phyloP scores from a whole-genome alignment of 257 asterid species.

The Gentiana dahurica region DNA sequence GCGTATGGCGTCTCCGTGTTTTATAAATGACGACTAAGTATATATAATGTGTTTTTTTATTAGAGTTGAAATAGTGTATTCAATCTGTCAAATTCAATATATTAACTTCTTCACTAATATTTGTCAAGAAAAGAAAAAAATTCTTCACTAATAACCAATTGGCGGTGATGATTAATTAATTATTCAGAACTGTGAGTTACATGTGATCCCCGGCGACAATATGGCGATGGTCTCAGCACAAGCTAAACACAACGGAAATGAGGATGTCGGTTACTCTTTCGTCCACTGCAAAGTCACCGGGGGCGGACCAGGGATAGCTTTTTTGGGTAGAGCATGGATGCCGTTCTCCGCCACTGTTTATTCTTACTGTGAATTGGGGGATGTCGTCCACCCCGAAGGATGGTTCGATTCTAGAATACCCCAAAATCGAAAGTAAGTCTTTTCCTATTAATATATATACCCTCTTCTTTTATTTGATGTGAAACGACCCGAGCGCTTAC shows the following conservation, averaged over 20 bases:
- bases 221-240: constrained; percentile 51
- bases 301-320: constrained; percentile 25
- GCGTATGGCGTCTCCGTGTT: too few species aligned
- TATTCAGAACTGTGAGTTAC: constrained; percentile 40
- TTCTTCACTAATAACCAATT: too few species aligned
- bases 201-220: constrained; percentile 46
- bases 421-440: constrained; percentile 1
- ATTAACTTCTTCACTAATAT: too few species aligned
- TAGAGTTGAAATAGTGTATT: too few species aligned
- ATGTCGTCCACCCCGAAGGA: constrained; percentile 43
- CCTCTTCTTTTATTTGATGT: too few species aligned
- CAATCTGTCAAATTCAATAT: too few species aligned
- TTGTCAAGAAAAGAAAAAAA: too few species aligned
- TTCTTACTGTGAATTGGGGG: constrained; percentile 31
- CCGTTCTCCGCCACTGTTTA: constrained; percentile 27
- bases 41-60: too few species aligned
- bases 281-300: constrained; percentile 37
- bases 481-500: too few species aligned
- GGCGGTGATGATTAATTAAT: too few species aligned
- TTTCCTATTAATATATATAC: too few species aligned
- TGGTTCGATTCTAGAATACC: constrained; percentile 28
- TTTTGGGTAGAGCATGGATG: constrained; percentile 51
- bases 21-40: too few species aligned
- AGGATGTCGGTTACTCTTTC: constrained; percentile 32
- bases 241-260: constrained; percentile 10